Base-by-base conservation (phyloP, 768 basidiomycete genomes). In the Phlebiopsis gigantea region DNA sequence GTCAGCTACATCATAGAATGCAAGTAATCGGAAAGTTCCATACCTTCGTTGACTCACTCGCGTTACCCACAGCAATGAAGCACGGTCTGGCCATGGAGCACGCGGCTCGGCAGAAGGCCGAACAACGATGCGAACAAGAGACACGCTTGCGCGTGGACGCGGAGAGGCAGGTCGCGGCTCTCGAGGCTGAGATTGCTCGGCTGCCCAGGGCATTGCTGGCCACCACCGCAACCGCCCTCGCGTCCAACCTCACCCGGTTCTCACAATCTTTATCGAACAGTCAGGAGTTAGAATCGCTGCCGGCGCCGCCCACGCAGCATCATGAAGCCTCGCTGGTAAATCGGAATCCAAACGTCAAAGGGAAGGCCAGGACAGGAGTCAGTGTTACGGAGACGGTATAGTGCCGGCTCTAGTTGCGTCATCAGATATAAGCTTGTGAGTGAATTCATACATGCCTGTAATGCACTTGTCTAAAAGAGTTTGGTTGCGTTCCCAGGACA, bases 21-120 rank as follows among this genome's bases (percentile, higher is more conserved):
- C 39, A 19, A 39, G 34, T 39, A 51, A 34, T 39, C 30, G 21
- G 19, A 12, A 21, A 5, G 34, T 45, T 12, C 31, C 9, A 8
- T 8, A 6, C 21, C 21, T 51, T 25, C 31, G 29, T 31, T 34
- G 5, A 34, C 24, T 51, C 12, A 48, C 28, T 2, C 10, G 29
- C 9, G 28, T 4, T 22, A 31, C 21, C 12, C n/a, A 15, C 57
- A 70, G 69, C 59, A 50, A 76, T 76, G 75, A 70, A 63, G 42
- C 68, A 63, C 55, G 66, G 73, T 45, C 63, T 76, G 28, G 50
- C 42, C 12, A 56, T 65, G 25, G 69, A 73, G 48, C 60, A 61
- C 19, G 65, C 61, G 31, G 72, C 72, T 39, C 75, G 74, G 29
- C 62, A 47, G 49, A 66, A 65, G 43, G 70, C 69, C 1, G 75